phyloP scores from a whole-genome alignment of 495 filamentous ascomycete genomes.

The Oidiodendron maius region DNA sequence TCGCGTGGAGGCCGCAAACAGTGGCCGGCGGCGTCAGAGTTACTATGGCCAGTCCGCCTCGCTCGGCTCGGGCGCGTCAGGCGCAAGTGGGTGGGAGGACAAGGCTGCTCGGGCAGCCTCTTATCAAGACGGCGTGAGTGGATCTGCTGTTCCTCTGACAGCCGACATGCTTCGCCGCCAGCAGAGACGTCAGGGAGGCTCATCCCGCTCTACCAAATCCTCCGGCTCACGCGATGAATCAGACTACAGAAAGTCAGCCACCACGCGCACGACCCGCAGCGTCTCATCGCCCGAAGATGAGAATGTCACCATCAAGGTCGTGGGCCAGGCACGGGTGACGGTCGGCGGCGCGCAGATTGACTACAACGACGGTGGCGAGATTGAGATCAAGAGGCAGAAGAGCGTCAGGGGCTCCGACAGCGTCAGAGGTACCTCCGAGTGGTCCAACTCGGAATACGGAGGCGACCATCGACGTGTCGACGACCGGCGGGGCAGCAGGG shows the following conservation, averaged over 20 bases:
- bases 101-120: constrained; percentile 37
- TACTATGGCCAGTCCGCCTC: constrained; percentile 19
- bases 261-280: constrained; percentile 47
- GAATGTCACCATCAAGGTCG: constrained; percentile 47
- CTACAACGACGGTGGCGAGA: constrained; percentile 44
- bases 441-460: constrained; percentile 18
- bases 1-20: constrained; percentile 21
- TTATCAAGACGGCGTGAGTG: constrained; percentile 45
- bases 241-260: constrained; percentile 47
- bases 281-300: constrained; percentile 35
- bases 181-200: constrained; percentile 25
- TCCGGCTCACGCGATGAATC: constrained; percentile 50
- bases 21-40: constrained; percentile 13
- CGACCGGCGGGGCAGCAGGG: constrained; percentile 14
- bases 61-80: constrained; percentile 18
- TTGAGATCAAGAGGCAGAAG: constrained; percentile 35
- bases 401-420: constrained; percentile 16
- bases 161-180: constrained; percentile 40
- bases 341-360: constrained; percentile 45
- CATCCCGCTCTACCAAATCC: constrained; percentile 47
- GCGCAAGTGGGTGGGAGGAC: constrained; percentile 34
- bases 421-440: constrained; percentile 17
- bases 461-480: background rate
- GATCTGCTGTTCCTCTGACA: constrained; percentile 38
- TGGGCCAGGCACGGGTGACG: constrained; percentile 19